Evolutionary conservation across 208 protist species (phyloP), one percentile per base, ranked within the genome.

Genomic region (Entamoeba invadens): DNA sequence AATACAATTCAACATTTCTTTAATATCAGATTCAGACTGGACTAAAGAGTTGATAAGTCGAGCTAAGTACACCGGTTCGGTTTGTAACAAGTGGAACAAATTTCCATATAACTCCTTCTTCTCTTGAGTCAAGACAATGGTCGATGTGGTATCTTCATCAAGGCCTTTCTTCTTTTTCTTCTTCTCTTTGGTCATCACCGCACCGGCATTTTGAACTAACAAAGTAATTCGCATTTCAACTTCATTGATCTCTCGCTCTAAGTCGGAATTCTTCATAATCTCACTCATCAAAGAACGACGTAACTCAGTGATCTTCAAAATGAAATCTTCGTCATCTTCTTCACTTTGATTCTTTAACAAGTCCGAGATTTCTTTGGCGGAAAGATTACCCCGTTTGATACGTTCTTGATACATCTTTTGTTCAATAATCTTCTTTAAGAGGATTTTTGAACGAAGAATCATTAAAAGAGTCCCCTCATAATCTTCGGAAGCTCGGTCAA

Each of bases 331-430:
- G 4, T 87, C 57, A 10, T 87, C 57, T n/a, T 87, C 57, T 87
- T 87, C 57, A 2, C 57, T 35, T 87, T 87, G 57, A 44, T 87
- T 87, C 25, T 87, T 87, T 35, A 87, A n/a, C 12, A 87, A 31
- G 1, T 87, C 57, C 31, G 57, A 87, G 38, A 87, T 87, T 38
- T 87, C 57, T 87, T 87, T 87, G 25, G 57, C 57, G 25, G 10
- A 42, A 12, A 87, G 25, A 38, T 87, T 87, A 35, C 57, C 57
- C 38, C 57, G 31, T 35, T 87, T 87, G 12, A 87, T 87, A 87
- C 57, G 57, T 21, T 87, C 57, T 87, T 87, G 57, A 87, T 87
- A 87, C 57, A 87, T 87, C 38, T 87, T 87, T 87, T 87, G 57
- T 87, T 87, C 57, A 87, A 87, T 87, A n/a, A 87, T 87, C 38